Conservation (phyloP, 2,329 filamentous ascomycete species). For the Pseudogymnoascus sp. region DNA sequence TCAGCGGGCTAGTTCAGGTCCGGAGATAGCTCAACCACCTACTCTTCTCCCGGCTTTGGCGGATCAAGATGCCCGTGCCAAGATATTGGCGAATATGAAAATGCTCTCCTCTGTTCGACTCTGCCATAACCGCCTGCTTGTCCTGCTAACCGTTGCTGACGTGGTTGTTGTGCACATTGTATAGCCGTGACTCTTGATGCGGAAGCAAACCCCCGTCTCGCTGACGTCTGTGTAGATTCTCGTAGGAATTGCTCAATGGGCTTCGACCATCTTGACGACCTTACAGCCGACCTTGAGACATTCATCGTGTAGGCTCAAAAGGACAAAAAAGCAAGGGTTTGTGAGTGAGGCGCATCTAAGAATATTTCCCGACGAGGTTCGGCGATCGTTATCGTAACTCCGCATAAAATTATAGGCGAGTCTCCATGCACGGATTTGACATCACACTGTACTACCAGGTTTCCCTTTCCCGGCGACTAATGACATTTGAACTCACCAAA, state of each 20-base stretch:
- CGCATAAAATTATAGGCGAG: constrained; percentile 9
- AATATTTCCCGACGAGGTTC: constrained; percentile 3
- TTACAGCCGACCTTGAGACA: not conserved
- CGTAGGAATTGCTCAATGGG: not conserved
- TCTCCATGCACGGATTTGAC: constrained; percentile 1
- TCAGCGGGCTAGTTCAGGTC: constrained; percentile 14
- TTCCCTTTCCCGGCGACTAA: not conserved
- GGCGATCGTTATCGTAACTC: constrained; percentile 2
- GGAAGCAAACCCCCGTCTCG: constrained; percentile 4
- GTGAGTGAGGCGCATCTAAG: not conserved
- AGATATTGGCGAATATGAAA: constrained; percentile 55
- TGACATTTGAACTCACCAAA: constrained; percentile 10
- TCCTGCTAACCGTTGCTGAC: constrained; percentile 1
- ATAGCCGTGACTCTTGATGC: not conserved
- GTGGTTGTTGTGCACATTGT: not conserved
- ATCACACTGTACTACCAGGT: not conserved
- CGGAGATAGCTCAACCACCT: constrained; percentile 29
- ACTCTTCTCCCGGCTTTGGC: constrained; percentile 91
- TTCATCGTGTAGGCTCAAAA: constrained; percentile 1
- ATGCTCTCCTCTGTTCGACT: constrained; percentile 36
- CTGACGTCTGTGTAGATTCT: not conserved
- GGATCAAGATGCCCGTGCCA: constrained; percentile 74
- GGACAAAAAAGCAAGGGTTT: not conserved
- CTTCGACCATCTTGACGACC: not conserved
- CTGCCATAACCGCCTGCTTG: not conserved